Conservation (phyloP, 495 filamentous ascomycete species). For the Penicillium turbatum region DNA sequence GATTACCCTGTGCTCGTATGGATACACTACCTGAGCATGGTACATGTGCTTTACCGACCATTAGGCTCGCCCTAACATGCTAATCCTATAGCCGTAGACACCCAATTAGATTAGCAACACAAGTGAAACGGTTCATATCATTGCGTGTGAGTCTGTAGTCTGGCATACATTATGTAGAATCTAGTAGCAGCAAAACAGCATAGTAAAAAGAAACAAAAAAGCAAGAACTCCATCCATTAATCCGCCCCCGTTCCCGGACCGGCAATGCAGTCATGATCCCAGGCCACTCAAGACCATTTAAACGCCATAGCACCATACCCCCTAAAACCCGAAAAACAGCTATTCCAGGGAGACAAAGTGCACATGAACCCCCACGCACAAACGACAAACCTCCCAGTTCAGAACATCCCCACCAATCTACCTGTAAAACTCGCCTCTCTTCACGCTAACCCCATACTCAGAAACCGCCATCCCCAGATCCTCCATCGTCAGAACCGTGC, state of each 20-base stretch:
- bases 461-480: slow-evolving; percentile 96
- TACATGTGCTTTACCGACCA: background rate
- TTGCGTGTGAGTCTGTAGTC: background rate
- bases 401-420: slow-evolving; percentile 34
- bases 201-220: slow-evolving; percentile 7
- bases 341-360: background rate
- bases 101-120: background rate
- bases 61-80: background rate
- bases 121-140: background rate
- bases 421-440: slow-evolving; percentile 95
- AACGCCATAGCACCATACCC: slow-evolving; percentile 16
- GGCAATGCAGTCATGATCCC: slow-evolving; percentile 7
- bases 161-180: background rate
- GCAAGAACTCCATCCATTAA: slow-evolving; percentile 22
- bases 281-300: slow-evolving; percentile 11
- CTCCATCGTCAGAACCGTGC: slow-evolving; percentile 97
- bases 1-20: background rate
- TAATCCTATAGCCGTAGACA: background rate
- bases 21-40: too few species aligned
- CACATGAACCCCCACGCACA: background rate
- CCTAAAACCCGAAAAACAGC: slow-evolving; percentile 4
- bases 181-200: background rate
- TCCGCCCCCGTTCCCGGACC: slow-evolving; percentile 10
- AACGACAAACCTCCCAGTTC: background rate
- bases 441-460: slow-evolving; percentile 96